Percentiles rank a stretch among this genome's conserved stretches.
Evolutionary conservation across 768 basidiomycete species (phyloP).

Genomic region (Suillus clintonianus): DNA sequence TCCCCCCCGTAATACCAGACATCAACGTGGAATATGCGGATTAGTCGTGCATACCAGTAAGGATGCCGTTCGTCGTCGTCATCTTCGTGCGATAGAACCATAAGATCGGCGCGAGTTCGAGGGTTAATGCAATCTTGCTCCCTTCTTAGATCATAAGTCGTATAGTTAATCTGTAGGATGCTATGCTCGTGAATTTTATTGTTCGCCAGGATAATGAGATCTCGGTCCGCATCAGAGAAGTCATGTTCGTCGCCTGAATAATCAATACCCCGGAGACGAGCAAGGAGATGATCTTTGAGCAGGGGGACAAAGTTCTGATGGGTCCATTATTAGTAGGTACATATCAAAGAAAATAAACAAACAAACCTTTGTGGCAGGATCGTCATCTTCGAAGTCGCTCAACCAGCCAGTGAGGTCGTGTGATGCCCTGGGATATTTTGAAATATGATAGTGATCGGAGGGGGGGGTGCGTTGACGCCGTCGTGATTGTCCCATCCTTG

Average conservation of each 20-base stretch:
- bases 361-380: constrained; percentile 26
- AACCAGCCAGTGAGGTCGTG: constrained; percentile 14
- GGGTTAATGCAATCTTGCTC: constrained; percentile 20
- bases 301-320: constrained; percentile 20
- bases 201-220: too few species aligned
- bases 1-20: neutral
- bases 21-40: constrained; percentile 34
- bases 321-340: constrained; percentile 7
- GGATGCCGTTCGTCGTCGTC: constrained; percentile 24
- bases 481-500: too few species aligned
- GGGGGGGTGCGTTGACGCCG: neutral
- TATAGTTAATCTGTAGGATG: neutral
- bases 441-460: constrained; percentile 22
- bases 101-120: constrained; percentile 34
- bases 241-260: too few species aligned
- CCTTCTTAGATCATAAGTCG: neutral
- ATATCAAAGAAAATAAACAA: neutral
- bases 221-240: too few species aligned
- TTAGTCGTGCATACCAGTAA: constrained; percentile 38
- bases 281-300: constrained; percentile 23
- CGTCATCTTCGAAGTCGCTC: constrained; percentile 8
- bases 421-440: constrained; percentile 8
- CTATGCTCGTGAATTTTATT: neutral
- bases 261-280: constrained; percentile 1
- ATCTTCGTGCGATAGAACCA: constrained; percentile 31